Conservation (phyloP, 106 monocot genomes). For the Chionographis japonica region DNA sequence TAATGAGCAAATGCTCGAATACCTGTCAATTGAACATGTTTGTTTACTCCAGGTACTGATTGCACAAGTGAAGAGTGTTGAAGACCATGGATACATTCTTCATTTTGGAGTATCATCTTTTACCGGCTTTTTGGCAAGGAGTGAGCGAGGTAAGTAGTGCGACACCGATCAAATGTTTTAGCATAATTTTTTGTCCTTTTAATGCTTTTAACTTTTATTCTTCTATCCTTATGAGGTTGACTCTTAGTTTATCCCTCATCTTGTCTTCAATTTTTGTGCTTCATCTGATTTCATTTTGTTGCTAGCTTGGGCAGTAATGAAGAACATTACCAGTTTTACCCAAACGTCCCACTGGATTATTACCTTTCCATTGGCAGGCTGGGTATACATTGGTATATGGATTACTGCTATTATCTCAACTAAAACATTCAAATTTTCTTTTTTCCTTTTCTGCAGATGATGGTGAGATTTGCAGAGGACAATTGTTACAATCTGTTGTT, state of each 20-base stretch:
- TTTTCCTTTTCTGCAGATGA: conserved; percentile 37
- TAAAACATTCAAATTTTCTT: background rate
- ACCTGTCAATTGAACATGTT: background rate
- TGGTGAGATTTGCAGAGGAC: conserved; percentile 27
- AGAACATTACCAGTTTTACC: no score
- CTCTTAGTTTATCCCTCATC: background rate
- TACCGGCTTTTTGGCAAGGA: conserved; percentile 73
- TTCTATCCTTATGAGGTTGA: no score
- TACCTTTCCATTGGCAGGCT: no score
- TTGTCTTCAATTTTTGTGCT: background rate
- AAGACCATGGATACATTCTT: conserved; percentile 98
- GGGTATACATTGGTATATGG: background rate
- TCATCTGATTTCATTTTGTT: background rate
- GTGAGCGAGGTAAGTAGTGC: conserved; percentile 30
- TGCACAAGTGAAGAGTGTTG: conserved; percentile 78
- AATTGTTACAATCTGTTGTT: conserved; percentile 66
- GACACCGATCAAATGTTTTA: background rate
- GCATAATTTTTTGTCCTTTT: background rate
- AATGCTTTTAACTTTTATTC: background rate
- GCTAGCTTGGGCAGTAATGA: no score
- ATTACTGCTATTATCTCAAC: background rate
- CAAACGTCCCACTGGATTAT: no score
- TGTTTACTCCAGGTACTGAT: conserved; percentile 54
- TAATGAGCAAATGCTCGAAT: background rate
- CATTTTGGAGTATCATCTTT: conserved; percentile 77